Evolutionary conservation across 2,329 filamentous ascomycete species (phyloP).

Genomic region (Xenoacremonium recifei): DNA sequence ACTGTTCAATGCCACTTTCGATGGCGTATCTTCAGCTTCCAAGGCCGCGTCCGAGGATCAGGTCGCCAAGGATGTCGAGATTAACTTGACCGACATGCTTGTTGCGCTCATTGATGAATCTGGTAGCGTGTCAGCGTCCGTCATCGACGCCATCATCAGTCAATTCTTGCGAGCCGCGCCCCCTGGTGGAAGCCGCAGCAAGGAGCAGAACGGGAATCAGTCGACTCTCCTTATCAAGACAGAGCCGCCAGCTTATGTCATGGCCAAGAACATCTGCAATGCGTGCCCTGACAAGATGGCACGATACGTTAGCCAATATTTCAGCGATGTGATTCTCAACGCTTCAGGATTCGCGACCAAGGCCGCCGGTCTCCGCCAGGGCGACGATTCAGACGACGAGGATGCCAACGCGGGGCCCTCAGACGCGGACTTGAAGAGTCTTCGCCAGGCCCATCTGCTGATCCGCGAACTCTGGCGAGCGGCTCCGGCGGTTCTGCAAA

Average conservation of each 20-base stretch:
- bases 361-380: slow-evolving; percentile 56
- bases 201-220: slow-evolving; percentile 71
- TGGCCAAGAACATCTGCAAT: slow-evolving; percentile 94
- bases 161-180: slow-evolving; percentile 91
- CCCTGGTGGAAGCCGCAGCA: slow-evolving; percentile 59
- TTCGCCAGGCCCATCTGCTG: slow-evolving; percentile 84
- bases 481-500: slow-evolving; percentile 81
- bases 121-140: slow-evolving; percentile 69
- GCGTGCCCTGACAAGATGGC: slow-evolving; percentile 91
- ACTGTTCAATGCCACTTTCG: slow-evolving; percentile 87
- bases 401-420: slow-evolving; percentile 61
- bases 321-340: slow-evolving; percentile 93
- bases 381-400: slow-evolving; percentile 65
- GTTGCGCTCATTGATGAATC: slow-evolving; percentile 86
- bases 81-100: slow-evolving; percentile 84
- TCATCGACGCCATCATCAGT: slow-evolving; percentile 90
- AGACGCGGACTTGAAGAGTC: slow-evolving; percentile 81
- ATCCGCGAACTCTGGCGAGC: slow-evolving; percentile 93
- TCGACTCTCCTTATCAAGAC: slow-evolving; percentile 83
- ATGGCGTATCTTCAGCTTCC: slow-evolving; percentile 78
- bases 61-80: slow-evolving; percentile 89
- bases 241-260: slow-evolving; percentile 89
- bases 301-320: slow-evolving; percentile 91
- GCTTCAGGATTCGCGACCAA: slow-evolving; percentile 62
- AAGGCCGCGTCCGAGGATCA: slow-evolving; percentile 76